Evolutionary conservation across 371 early-diverging fungal genomes (phyloP).

Genomic region (Syncephalastrum racemosum): DNA sequence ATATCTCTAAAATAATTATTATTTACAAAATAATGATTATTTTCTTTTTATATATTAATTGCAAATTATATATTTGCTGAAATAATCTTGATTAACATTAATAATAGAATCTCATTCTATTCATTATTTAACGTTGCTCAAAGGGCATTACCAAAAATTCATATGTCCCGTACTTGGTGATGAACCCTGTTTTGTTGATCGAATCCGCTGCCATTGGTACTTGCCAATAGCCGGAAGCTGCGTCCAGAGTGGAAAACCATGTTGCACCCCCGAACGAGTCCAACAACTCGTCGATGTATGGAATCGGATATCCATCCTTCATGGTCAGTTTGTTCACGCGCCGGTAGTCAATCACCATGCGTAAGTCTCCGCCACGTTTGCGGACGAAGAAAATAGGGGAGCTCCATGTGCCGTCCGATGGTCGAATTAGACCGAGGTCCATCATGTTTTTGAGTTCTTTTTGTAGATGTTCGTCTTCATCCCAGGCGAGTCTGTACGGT

Average conservation of each 20-base stretch:
- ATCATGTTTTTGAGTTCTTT: conserved; percentile 8
- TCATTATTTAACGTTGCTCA: too few relatives aligned
- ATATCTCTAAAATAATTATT: too few relatives aligned
- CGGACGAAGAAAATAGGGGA: conserved; percentile 48
- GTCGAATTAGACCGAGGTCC: conserved; percentile 17
- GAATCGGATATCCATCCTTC: conserved; percentile 37
- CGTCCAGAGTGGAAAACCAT: conserved; percentile 38
- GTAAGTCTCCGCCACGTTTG: conserved; percentile 45
- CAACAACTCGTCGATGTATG: conserved; percentile 28
- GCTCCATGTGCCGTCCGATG: conserved; percentile 16
- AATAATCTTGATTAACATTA: too few relatives aligned
- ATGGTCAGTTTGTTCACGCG: conserved; percentile 36
- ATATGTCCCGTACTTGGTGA: conserved; percentile 34
- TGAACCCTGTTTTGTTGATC: conserved; percentile 39
- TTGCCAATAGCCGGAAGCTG: conserved; percentile 46
- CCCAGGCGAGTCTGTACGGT: conserved; percentile 19
- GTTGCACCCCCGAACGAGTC: conserved; percentile 22
- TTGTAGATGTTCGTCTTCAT: conserved; percentile 14
- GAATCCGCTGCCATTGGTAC: conserved; percentile 16
- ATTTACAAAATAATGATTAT: too few relatives aligned
- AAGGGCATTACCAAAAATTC: conserved; percentile 53
- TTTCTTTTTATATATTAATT: too few relatives aligned
- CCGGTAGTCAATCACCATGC: conserved; percentile 49
- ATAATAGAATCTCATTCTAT: too few relatives aligned
- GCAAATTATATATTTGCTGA: too few relatives aligned